Evolutionary conservation across 163 green algal species (phyloP).

Genomic region (Scenedesmus sp.): DNA sequence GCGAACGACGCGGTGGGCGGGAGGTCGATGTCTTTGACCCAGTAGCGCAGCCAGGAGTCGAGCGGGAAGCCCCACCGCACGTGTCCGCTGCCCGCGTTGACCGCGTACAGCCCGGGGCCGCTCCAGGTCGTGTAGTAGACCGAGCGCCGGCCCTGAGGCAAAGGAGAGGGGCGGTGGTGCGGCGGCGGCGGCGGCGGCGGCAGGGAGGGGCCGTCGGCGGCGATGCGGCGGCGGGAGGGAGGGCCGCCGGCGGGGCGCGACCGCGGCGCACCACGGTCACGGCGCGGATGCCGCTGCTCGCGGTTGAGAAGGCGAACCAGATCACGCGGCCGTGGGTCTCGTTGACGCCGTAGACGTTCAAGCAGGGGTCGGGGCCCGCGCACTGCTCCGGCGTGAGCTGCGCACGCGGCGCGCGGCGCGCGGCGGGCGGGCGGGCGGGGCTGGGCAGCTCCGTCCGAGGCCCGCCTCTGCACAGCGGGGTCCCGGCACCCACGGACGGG

Average conservation of each 20-base stretch:
- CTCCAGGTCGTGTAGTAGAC: constrained; percentile 44
- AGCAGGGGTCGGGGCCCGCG: constrained; percentile 16
- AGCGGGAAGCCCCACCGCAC: constrained; percentile 45
- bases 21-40: constrained; percentile 43
- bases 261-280: constrained; percentile 6
- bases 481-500: no score
- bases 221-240: no score
- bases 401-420: no score
- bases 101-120: constrained; percentile 39
- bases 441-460: no score
- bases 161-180: neutral
- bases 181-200: no score
- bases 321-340: constrained; percentile 15
- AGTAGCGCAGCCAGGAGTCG: constrained; percentile 43
- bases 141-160: constrained; percentile 1
- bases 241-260: no score
- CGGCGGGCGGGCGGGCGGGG: no score
- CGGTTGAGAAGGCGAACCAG: constrained; percentile 38
- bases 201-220: neutral
- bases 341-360: constrained; percentile 40
- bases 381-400: constrained; percentile 28
- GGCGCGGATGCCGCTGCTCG: constrained; percentile 17
- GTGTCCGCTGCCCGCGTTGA: constrained; percentile 15
- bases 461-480: no score
- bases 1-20: constrained; percentile 23